phyloP scores from a whole-genome alignment of 257 asterid genomes.

The Prunella vulgaris region DNA sequence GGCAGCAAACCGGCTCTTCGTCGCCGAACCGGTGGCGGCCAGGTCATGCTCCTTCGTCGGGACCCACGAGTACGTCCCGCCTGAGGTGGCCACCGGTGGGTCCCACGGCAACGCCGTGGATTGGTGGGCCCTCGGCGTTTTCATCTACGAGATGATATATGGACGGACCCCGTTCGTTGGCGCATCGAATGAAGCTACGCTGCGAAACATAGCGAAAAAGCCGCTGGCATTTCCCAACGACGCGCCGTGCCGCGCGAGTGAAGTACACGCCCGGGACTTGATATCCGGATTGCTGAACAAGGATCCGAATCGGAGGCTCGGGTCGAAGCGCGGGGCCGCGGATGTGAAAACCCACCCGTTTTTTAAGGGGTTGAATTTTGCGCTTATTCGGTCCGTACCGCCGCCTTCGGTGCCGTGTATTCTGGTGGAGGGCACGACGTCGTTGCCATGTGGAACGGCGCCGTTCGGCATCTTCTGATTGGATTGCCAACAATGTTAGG shows the following conservation, averaged over 20 bases:
- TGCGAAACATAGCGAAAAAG: constrained; percentile 47
- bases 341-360: constrained; percentile 82
- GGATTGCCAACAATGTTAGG: neutral
- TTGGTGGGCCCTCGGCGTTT: constrained; percentile 89
- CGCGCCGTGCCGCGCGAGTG: constrained; percentile 38
- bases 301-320: constrained; percentile 68
- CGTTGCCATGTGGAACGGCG: constrained; percentile 18
- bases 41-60: constrained; percentile 82
- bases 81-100: constrained; percentile 79
- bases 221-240: constrained; percentile 48
- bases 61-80: constrained; percentile 94
- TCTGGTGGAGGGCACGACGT: constrained; percentile 10
- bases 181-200: constrained; percentile 47
- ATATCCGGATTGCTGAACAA: constrained; percentile 53
- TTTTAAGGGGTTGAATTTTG: constrained; percentile 74
- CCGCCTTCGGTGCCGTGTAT: constrained; percentile 48
- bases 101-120: constrained; percentile 90
- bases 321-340: constrained; percentile 82
- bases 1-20: constrained; percentile 57
- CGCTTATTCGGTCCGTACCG: constrained; percentile 52
- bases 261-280: constrained; percentile 56
- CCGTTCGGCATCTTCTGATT: constrained; percentile 42
- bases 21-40: constrained; percentile 82
- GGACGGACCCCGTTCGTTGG: constrained; percentile 83
- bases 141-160: constrained; percentile 78